A percentile compares a stretch with the other conserved stretches of the same genome.
These are phyloP conservation scores for Porpolomopsis calyptriformis DNA, from an alignment of 768 basidiomycete genomes.

Conservation along the genomic window DNA sequence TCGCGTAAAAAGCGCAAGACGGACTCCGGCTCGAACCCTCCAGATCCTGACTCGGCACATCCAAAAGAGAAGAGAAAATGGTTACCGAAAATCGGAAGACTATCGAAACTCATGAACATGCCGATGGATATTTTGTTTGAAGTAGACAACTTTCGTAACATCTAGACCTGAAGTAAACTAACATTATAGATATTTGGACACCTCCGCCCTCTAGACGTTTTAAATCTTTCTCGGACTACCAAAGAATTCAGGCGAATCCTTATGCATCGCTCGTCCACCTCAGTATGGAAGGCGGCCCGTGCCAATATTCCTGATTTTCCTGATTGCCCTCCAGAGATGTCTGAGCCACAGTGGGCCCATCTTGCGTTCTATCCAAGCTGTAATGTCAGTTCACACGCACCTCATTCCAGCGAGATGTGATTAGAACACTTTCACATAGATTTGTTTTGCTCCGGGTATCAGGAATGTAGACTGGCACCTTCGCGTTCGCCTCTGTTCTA, in stretches of 20 bases:
- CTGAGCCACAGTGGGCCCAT: slow-evolving; percentile 40
- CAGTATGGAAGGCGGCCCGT: slow-evolving; percentile 39
- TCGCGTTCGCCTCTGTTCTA: slow-evolving; percentile 25
- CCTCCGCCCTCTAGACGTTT: slow-evolving; percentile 38
- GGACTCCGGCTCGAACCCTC: not conserved
- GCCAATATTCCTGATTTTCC: slow-evolving; percentile 35
- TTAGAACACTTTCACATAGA: slow-evolving; percentile 14
- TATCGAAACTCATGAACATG: slow-evolving; percentile 23
- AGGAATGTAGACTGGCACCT: slow-evolving; percentile 30
- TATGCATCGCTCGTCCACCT: slow-evolving; percentile 33
- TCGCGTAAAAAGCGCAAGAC: not conserved
- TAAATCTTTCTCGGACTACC: slow-evolving; percentile 39
- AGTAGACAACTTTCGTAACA: slow-evolving; percentile 13
- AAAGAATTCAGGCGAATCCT: slow-evolving; percentile 40
- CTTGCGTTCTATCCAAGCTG: slow-evolving; percentile 43
- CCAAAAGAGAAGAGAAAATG: not conserved
- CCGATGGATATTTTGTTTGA: slow-evolving; percentile 36
- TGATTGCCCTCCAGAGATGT: slow-evolving; percentile 36
- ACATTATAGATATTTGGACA: slow-evolving; percentile 39
- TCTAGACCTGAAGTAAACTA: not conserved
- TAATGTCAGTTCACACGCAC: slow-evolving; percentile 21
- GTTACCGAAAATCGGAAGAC: slow-evolving; percentile 14
- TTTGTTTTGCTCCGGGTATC: slow-evolving; percentile 22
- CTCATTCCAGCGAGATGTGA: not conserved
- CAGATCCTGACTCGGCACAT: not conserved